Evolutionary conservation across 768 basidiomycete species (phyloP), one percentile per base, ranked within the genome.

Genomic region (Mycena crocata): DNA sequence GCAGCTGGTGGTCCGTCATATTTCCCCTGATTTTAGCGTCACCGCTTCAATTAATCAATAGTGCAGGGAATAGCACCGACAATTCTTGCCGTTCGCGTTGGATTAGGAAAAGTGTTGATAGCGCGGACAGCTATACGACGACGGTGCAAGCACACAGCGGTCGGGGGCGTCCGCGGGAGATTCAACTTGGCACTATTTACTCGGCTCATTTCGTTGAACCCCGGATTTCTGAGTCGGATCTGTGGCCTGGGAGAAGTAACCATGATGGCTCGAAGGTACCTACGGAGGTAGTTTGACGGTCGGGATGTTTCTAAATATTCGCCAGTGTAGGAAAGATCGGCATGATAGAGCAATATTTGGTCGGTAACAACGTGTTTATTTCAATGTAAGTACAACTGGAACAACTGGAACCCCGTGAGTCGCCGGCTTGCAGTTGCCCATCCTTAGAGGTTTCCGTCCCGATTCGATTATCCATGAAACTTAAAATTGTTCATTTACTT

Each of bases 31-130:
- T 17, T 52, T 30, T 2, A n/a, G n/a, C n/a, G n/a, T n/a, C n/a
- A 14, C 4, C 30, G 13, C 31, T 44, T 14, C 17, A n/a, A n/a
- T 23, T 52, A 31, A 61, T 30, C 12, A 13, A n/a, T 51, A 5
- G n/a, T 51, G 21, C 24, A 61, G 59, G 59, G 59, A 6, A 61
- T 61, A 40, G 59, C 59, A 31, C 59, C 50, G 39, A 61, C 59
- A 24, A 52, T 61, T 30, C 51, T 61, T 24, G 39, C 59, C 0
- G 59, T 61, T 30, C 59, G 59, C 40, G 59, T 61, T 34, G 59
- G 59, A 51, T 50, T 61, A 24, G 59, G 59, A 40, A 44, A 42
- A 44, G 49, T 32, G 19, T 61, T 49, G 50, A 61, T 15, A 61
- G 50, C 35, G 59, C 52, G 21, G 34, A 42, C 39, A 61, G 59